Evolutionary conservation across 2,329 filamentous ascomycete genomes (phyloP), one percentile per base, ranked within the genome.

Genomic region (Sporothrix globosa): DNA sequence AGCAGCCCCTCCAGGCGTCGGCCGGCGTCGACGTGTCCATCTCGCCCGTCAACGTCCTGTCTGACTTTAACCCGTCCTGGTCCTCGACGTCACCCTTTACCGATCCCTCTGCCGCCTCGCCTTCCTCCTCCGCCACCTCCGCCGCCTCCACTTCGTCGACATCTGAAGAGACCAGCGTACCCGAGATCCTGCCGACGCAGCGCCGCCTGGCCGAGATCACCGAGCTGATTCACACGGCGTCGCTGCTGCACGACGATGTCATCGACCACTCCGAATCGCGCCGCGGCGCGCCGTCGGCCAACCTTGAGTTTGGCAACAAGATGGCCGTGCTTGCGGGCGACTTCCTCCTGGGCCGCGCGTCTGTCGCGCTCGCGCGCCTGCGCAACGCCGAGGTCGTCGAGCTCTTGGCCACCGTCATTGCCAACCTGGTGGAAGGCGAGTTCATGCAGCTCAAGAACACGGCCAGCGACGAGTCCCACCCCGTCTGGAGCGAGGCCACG

Each of bases 371-470:
- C 54, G 96, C 96, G 17, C 89, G 96, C 54, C 83, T 99, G 71
- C 88, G 95, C 44, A 93, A 99, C 77, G 91, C 94, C 56, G 96
- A 99, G 81, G 96, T 99, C 2, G 93, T 93, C 10, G 96, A 99
- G 82, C 86, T 99, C 9, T 84, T 99, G 41, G 93, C 96, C 4
- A 98, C 95, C 0, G 96, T 98, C 54, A 98, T 99, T 75, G 95
- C 96, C 58, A 99, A 99, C 79, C 84, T 99, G 34, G 94, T 99
- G 24, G 96, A 99, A 82, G 96, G 96, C 77, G 96, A 99, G 81
- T 98, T 99, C 83, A 99, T 99, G 96, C 96, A 99, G 83, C 84
- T 99, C 76, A 96, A 97, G 83, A 99, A 99, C 81, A 98, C 96
- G 1, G 92, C 92, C 60, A 86, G 88, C 74, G 95, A 97, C 78